Percentiles rank a stretch among this genome's conserved stretches.
phyloP scores from a whole-genome alignment of 768 basidiomycete species.

The Melanogaster broomeanus region DNA sequence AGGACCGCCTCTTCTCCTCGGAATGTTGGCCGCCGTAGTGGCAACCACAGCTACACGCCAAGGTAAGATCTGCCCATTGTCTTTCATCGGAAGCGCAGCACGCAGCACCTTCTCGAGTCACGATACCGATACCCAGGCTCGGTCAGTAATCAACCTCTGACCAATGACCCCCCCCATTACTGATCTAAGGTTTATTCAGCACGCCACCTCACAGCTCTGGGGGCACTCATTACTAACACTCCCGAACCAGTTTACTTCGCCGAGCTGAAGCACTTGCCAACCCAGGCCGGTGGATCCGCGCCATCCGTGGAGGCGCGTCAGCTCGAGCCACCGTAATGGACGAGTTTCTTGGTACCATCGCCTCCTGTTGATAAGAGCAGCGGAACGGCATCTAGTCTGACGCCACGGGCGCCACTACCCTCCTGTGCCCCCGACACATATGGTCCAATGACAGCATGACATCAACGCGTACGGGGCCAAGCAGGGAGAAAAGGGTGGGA shows the following conservation, averaged over 20 bases:
- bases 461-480: conserved; percentile 40
- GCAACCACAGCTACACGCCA: conserved; percentile 14
- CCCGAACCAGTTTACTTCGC: not conserved
- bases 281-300: not conserved
- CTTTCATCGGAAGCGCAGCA: conserved; percentile 9
- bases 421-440: conserved; percentile 19
- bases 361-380: conserved; percentile 14
- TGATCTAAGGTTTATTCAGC: conserved; percentile 7
- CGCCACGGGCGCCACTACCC: not conserved
- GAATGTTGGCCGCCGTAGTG: conserved; percentile 14
- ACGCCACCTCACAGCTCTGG: conserved; percentile 2
- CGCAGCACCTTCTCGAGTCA: not conserved
- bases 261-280: not conserved
- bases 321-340: conserved; percentile 52
- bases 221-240: no score
- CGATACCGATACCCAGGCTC: no score
- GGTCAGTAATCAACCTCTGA: conserved; percentile 9
- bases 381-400: conserved; percentile 7
- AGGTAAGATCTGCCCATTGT: conserved; percentile 22
- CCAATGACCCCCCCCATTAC: no score
- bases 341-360: conserved; percentile 43
- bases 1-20: conserved; percentile 1
- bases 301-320: no score
- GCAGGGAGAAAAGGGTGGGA: no score
- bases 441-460: conserved; percentile 30